Evolutionary conservation across 192 early-diverging fungal species (phyloP), one percentile per base, ranked within the genome.

Genomic region (Coemansia sp.): DNA sequence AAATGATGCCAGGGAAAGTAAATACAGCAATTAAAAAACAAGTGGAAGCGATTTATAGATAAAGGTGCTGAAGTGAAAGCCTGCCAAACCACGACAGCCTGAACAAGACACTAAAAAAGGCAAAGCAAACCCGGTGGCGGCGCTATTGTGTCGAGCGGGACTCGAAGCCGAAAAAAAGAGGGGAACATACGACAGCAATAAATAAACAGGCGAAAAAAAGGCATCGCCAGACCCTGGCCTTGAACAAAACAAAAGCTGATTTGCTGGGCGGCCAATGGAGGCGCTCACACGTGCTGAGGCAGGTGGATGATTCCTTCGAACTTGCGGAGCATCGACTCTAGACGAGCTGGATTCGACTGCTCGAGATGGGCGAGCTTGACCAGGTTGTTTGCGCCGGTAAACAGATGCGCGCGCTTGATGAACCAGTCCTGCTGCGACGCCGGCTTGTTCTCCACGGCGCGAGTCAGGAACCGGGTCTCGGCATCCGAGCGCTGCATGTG

Each of bases 401-500:
- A 71, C 42, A 79, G 52, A 58, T 79, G 76, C 30, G 64, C 69
- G 71, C 73, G 60, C 30, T 67, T 62, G 55, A 67, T 51, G 57
- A 79, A 79, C 76, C 76, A 79, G 36, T 79, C 76, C 52, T 73
- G 76, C 51, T 62, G 62, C 30, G 35, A 61, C 32, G 47, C 29
- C 3, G 62, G 67, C 29, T 62, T 65, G 10, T 42, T 57, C 22
- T 68, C 70, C 10, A 67, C 67, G 34, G 69, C 63, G 20, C 35
- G 58, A 48, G 58, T 45, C 19, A 79, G 47, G 49, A 67, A 79
- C 39, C 57, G 42, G 23, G 59, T 62, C 67, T 78, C 75, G 8
- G 75, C 70, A 16, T 72, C 67, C 3, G 75, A 66, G 18, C 75
- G 62, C 20, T 69, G 75, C 36, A 60, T 27, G 20, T 55, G 60